Evolutionary conservation across 192 early-diverging fungal species (phyloP), one percentile per base, ranked within the genome.

Genomic region (Gonapodya sp.): DNA sequence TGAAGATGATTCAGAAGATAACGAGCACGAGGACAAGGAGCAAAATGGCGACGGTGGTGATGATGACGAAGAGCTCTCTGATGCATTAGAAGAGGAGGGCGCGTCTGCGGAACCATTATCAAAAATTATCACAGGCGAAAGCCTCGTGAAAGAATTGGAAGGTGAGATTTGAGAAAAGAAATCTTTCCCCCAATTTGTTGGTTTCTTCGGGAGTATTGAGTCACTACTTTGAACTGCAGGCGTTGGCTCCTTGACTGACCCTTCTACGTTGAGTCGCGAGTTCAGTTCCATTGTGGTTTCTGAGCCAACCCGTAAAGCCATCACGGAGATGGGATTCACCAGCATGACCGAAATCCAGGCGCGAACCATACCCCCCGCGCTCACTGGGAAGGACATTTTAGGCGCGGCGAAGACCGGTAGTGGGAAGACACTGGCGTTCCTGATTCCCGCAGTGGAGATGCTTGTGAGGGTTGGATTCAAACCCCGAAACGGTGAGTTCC

Each of bases 381-480:
- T 99, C 88, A 96, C 96, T 18, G 98, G 98, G 64, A 91, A 95
- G 46, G 98, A 99, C 87, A 96, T 99, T 36, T 87, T 99, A 35
- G 98, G 98, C 73, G 97, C 97, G 78, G 98, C 98, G 35, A 99
- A 98, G 86, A 99, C 98, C 0, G 97, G 98, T 30, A 94, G 93
- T 18, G 97, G 97, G 80, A 97, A 97, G 86, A 99, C 98, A 2
- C 89, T 98, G 73, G 94, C 98, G 18, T 99, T 99, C 85, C 85
- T 99, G 81, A 93, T 99, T 46, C 98, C 98, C 34, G 94, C 95
- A 1, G 86, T 99, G 34, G 97, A 98, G 83, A 84, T 96, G 81
- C 88, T 98, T n/a, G 88, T 89, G 81, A 93, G 89, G 81, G 86
- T 96, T 34, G 93, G 95, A 86, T 99, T 98, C 85, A 99, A 98